Evolutionary conservation across 306 rosid genomes (phyloP).

Genomic region (Pyrus betulifolia): DNA sequence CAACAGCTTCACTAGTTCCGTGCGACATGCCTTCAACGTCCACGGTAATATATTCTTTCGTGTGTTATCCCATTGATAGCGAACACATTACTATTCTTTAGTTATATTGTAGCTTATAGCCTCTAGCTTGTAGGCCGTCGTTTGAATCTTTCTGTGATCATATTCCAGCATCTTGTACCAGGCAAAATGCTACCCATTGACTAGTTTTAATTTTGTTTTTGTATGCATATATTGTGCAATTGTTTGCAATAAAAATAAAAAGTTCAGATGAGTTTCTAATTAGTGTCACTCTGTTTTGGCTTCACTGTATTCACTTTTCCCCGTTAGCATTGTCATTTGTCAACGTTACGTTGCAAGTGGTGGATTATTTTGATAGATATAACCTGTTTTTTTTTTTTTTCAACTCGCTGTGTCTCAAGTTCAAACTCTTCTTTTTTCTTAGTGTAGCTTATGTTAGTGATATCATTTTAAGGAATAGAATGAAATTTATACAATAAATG

Average conservation of each 20-base stretch:
- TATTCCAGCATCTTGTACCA: conserved; percentile 1
- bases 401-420: accelerated
- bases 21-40: conserved; percentile 9
- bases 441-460: too few species aligned
- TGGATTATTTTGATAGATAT: too few species aligned
- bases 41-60: conserved; percentile 32
- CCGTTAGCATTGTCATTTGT: too few species aligned
- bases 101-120: conserved; percentile 30
- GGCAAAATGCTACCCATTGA: conserved; percentile 7
- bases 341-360: too few species aligned
- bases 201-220: conserved; percentile 14
- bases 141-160: conserved; percentile 10
- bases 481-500: too few species aligned
- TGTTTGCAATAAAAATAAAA: background rate
- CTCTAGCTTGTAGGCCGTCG: conserved; percentile 2
- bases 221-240: conserved; percentile 12
- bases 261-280: background rate
- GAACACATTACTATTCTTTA: conserved; percentile 23
- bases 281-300: background rate
- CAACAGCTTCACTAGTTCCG: conserved; percentile 12
- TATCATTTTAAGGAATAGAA: too few species aligned
- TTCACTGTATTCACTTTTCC: background rate
- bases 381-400: too few species aligned
- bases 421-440: too few species aligned
- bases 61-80: conserved; percentile 40